Evolutionary conservation across 2,329 filamentous ascomycete genomes (phyloP).

Genomic region (Purpureocillium takamizusanense): DNA sequence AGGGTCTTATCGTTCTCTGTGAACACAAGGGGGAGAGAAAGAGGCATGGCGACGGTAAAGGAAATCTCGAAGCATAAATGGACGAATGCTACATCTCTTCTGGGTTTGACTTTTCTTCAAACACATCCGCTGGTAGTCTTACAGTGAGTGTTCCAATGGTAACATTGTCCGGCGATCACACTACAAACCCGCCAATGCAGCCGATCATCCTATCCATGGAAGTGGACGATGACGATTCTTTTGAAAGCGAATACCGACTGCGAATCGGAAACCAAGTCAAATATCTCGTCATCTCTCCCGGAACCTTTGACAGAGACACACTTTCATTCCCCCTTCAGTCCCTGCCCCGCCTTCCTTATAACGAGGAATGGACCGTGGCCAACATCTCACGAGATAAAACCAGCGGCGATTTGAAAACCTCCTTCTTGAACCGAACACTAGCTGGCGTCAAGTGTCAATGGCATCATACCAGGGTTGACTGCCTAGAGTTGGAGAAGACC

Average conservation of each 20-base stretch:
- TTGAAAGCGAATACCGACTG: constrained; percentile 14
- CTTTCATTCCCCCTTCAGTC: constrained; percentile 15
- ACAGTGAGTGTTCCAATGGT: not conserved
- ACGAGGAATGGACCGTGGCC: constrained; percentile 16
- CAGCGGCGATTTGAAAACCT: constrained; percentile 16
- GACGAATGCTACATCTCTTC: too few species aligned
- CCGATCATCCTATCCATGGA: constrained; percentile 12
- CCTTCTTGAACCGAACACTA: constrained; percentile 12
- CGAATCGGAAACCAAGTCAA: constrained; percentile 14
- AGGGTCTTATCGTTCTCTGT: too few species aligned
- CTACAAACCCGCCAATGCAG: constrained; percentile 8
- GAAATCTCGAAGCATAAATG: too few species aligned
- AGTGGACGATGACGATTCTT: constrained; percentile 9
- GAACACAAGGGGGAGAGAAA: too few species aligned
- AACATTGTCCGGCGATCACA: constrained; percentile 9
- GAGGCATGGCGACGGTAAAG: too few species aligned
- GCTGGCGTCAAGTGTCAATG: constrained; percentile 15
- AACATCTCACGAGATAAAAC: constrained; percentile 13
- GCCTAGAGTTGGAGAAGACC: constrained; percentile 15
- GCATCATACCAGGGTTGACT: constrained; percentile 15
- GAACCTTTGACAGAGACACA: constrained; percentile 14
- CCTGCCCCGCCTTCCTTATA: constrained; percentile 13
- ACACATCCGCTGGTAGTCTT: constrained; percentile 1
- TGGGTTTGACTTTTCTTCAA: constrained; percentile 1
- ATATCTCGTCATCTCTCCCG: constrained; percentile 15